Percentiles rank a stretch among this genome's conserved stretches.
These are phyloP conservation scores for Pycnococcus provasolii DNA, from an alignment of 139 green algal species.

Conservation along the genomic window DNA sequence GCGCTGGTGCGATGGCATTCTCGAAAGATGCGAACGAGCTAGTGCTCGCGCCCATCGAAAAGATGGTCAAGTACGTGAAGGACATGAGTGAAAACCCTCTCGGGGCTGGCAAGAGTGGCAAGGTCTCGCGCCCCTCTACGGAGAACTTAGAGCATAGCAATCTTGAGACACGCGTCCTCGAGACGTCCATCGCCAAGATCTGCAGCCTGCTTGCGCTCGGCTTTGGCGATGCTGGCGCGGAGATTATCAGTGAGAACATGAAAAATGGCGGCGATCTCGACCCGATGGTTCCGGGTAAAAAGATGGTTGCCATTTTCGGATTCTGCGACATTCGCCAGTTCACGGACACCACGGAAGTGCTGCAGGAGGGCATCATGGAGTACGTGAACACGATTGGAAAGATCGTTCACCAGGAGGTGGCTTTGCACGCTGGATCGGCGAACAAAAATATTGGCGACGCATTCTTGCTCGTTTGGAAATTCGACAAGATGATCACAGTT, in stretches of 20 bases:
- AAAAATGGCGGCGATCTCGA: constrained; percentile 76
- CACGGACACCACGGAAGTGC: constrained; percentile 87
- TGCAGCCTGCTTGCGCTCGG: constrained; percentile 77
- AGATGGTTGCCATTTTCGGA: constrained; percentile 77
- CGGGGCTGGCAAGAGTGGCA: not conserved
- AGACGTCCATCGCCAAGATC: constrained; percentile 80
- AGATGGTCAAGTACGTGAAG: constrained; percentile 72
- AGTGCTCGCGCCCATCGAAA: constrained; percentile 79
- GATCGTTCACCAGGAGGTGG: constrained; percentile 82
- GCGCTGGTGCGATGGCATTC: constrained; percentile 59
- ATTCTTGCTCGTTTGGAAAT: constrained; percentile 77
- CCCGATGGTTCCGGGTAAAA: constrained; percentile 76
- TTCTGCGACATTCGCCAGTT: constrained; percentile 97
- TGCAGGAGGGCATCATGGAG: constrained; percentile 74
- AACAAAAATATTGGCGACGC: constrained; percentile 99
- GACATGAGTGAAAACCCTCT: constrained; percentile 52
- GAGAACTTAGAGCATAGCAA: not conserved
- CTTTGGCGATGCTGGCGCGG: constrained; percentile 81
- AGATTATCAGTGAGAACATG: constrained; percentile 94
- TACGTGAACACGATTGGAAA: constrained; percentile 92
- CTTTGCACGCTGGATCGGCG: constrained; percentile 71
- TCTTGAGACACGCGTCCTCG: constrained; percentile 79
- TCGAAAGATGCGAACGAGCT: constrained; percentile 65
- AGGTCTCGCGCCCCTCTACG: constrained; percentile 9
- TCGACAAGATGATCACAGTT: constrained; percentile 31